phyloP scores from a whole-genome alignment of 495 filamentous ascomycete species.

The Hypoxylon subgilvum region DNA sequence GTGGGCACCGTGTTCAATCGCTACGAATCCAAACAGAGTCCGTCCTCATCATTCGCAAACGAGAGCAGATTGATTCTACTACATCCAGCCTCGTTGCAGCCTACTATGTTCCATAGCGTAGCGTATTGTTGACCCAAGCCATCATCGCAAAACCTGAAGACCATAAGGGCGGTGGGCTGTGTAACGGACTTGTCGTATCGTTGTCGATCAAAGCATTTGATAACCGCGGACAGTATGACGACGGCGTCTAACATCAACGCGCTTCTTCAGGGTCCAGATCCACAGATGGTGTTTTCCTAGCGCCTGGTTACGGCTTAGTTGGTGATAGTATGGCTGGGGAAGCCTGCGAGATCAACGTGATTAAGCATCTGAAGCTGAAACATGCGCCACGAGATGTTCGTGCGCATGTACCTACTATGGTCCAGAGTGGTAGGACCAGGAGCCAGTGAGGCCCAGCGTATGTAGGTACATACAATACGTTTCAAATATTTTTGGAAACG shows the following conservation, averaged over 20 bases:
- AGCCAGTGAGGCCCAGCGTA: too few species aligned
- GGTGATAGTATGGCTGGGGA: not conserved
- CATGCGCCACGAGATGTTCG: not conserved
- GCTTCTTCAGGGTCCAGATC: conserved; percentile 13
- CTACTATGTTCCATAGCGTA: too few species aligned
- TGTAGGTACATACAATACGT: conserved; percentile 6
- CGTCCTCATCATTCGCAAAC: not conserved
- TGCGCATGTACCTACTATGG: not conserved
- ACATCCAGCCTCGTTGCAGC: not conserved
- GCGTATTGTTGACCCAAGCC: conserved; percentile 6
- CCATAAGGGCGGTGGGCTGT: conserved; percentile 27
- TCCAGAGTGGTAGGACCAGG: too few species aligned
- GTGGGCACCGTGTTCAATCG: not conserved
- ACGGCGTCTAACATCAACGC: conserved; percentile 12
- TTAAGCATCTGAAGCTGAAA: conserved; percentile 8
- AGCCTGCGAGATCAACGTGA: not conserved
- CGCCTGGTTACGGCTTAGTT: not conserved
- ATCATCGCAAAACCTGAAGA: not conserved
- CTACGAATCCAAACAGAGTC: not conserved
- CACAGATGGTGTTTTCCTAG: conserved; percentile 4
- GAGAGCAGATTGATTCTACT: not conserved
- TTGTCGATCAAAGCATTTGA: not conserved
- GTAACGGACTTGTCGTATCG: conserved; percentile 20
- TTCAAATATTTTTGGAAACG: conserved; percentile 33
- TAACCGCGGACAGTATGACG: not conserved